Conservation (phyloP, 306 rosid species). For the Trifolium subterraneum region DNA sequence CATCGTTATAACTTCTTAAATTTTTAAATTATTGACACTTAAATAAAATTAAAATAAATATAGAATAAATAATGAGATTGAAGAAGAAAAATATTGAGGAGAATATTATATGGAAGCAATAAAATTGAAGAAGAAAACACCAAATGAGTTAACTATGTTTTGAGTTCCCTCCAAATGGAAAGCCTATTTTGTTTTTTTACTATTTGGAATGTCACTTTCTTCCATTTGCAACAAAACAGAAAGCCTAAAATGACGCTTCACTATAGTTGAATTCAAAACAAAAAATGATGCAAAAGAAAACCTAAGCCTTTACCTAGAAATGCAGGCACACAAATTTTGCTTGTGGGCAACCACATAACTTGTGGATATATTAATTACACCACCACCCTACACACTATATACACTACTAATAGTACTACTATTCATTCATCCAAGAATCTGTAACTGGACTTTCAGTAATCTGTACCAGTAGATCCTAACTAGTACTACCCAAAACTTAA, state of each 20-base stretch:
- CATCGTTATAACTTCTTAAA: too few relatives aligned
- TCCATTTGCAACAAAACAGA: slow-evolving; percentile 40
- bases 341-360: slow-evolving; percentile 14
- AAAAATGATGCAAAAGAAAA: slow-evolving; percentile 37
- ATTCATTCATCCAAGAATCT: slow-evolving; percentile 34
- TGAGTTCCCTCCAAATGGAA: slow-evolving; percentile 11
- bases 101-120: background rate
- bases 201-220: background rate
- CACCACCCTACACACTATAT: background rate
- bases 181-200: slow-evolving; percentile 5
- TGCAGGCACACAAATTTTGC: slow-evolving; percentile 17
- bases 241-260: slow-evolving; percentile 9
- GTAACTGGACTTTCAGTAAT: slow-evolving; percentile 41
- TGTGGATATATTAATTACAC: slow-evolving; percentile 22
- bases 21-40: too few relatives aligned
- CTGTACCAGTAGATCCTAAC: slow-evolving; percentile 23
- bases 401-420: background rate
- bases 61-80: background rate
- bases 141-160: slow-evolving; percentile 9
- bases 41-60: background rate
- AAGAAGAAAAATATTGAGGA: background rate
- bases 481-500: background rate
- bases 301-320: slow-evolving; percentile 27
- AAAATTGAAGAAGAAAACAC: background rate
- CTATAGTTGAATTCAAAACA: slow-evolving; percentile 31